Evolutionary conservation across 768 basidiomycete genomes (phyloP), one percentile per base, ranked within the genome.

Genomic region (Tricholoma flavovirens): DNA sequence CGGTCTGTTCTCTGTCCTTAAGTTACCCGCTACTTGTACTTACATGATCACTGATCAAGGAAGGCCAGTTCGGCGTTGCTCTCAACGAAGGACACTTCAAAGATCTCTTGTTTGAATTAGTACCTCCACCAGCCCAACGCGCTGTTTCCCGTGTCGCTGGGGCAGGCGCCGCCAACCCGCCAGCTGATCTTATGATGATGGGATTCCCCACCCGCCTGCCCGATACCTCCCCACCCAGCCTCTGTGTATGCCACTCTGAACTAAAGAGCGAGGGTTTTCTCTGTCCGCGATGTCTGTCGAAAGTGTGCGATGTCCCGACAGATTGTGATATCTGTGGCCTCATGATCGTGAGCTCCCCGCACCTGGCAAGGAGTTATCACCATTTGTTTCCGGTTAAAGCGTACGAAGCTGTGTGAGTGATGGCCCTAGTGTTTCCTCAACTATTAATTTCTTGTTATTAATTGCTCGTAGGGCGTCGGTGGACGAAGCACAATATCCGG

Each of bases 111-210:
- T 98, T 98, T 72, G 97, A 98, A 64, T 83, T 92, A 21, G 87
- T 99, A 19, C 93, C 95, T 17, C 97, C 97, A 0, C 97, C 97
- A 0, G 93, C 94, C 0, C 88, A 91, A 66, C 81, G 80, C 5
- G 76, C 82, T 3, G 60, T 83, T 19, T 67, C 77, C 5, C 78
- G 83, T 26, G 65, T 75, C 15, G 62, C 66, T 74, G 72, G 77
- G 4, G 54, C 66, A 38, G 65, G 63, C 15, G 43, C 64, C 10
- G 70, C 75, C 10, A 88, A 86, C 59, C 81, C 82, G 19, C 82
- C 87, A 0, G 87, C 91, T 0, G 96, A 98, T 72, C 76, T 99
- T 52, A 97, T 99, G 90, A 90, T 97, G 82, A 98, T 99, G 93
- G 97, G 97, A 8, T 99, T 99, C 71, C 97, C 97, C 1, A 93